phyloP scores from a whole-genome alignment of 768 basidiomycete genomes.

The Agrocybe chaxingu region DNA sequence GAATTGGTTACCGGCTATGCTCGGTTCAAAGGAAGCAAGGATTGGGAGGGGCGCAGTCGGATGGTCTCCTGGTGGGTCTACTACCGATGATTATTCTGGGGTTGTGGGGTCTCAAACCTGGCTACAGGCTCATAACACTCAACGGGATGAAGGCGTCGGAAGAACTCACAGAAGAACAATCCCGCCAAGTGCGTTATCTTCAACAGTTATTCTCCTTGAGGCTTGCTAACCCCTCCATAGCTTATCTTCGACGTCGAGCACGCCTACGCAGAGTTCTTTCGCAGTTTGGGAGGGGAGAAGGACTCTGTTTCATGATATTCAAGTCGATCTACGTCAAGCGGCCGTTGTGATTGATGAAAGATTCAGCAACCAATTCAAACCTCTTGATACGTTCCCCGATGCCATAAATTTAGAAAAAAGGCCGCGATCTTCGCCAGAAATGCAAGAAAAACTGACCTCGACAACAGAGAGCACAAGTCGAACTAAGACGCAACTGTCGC shows the following conservation, averaged over 20 bases:
- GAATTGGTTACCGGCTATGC: conserved; percentile 96
- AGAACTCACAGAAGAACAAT: conserved; percentile 93
- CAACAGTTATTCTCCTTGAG: background rate
- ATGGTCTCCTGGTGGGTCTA: conserved; percentile 84
- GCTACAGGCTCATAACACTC: conserved; percentile 83
- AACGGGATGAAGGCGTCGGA: conserved; percentile 98
- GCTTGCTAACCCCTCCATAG: conserved; percentile 33
- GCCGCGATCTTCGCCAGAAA: too few relatives aligned
- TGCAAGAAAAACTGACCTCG: too few relatives aligned
- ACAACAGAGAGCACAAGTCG: too few relatives aligned
- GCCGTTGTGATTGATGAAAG: background rate
- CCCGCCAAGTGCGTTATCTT: conserved; percentile 67
- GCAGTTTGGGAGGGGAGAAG: conserved; percentile 57
- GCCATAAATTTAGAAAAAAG: too few relatives aligned
- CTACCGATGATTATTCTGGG: background rate
- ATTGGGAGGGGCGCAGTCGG: conserved; percentile 93
- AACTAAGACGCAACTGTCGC: too few relatives aligned
- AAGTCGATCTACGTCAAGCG: background rate
- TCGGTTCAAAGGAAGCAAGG: conserved; percentile 89
- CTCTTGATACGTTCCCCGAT: too few relatives aligned
- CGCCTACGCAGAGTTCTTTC: conserved; percentile 92
- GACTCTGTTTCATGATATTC: conserved; percentile 12
- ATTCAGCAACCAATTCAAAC: background rate
- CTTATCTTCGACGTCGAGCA: conserved; percentile 96
- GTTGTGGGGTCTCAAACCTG: background rate